Percentiles rank a stretch among this genome's conserved stretches.
These are phyloP conservation scores for Ambrosiella xylebori DNA, from an alignment of 2,329 filamentous ascomycete species.

Conservation along the genomic window DNA sequence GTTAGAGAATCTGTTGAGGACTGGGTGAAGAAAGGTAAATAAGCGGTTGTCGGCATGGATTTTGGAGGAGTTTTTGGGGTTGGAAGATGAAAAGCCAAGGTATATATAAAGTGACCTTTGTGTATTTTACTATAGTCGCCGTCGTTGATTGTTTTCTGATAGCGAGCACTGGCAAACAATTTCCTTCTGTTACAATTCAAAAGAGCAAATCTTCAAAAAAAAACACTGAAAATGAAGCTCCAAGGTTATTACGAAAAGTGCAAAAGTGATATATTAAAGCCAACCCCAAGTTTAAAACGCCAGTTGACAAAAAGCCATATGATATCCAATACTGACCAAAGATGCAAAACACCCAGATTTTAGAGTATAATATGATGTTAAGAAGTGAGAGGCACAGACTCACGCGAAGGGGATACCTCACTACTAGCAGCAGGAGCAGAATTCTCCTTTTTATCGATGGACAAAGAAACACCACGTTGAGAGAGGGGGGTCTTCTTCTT, in stretches of 20 bases:
- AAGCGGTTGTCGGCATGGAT: constrained; percentile 18
- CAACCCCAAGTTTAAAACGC: no score
- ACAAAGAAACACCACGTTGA: constrained; percentile 17
- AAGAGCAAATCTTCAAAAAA: constrained; percentile 1
- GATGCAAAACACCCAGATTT: no score
- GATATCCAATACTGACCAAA: no score
- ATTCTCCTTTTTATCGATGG: constrained; percentile 4
- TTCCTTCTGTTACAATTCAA: constrained; percentile 10
- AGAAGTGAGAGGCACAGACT: not conserved
- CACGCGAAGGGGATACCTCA: not conserved
- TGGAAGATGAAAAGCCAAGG: constrained; percentile 1
- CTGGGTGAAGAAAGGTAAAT: constrained; percentile 85
- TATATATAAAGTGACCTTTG: not conserved
- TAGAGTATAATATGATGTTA: not conserved
- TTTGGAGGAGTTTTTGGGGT: constrained; percentile 1
- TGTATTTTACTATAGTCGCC: constrained; percentile 12
- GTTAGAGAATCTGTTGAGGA: constrained; percentile 64
- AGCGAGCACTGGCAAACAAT: constrained; percentile 9
- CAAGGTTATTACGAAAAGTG: not conserved
- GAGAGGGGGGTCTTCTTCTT: constrained; percentile 23
- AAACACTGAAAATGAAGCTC: not conserved
- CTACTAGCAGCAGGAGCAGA: constrained; percentile 13
- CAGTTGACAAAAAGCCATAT: no score
- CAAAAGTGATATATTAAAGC: not conserved
- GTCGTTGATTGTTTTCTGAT: constrained; percentile 9